Conservation (phyloP, 2,329 filamentous ascomycete genomes). For the Colletotrichum sansevieriae region DNA sequence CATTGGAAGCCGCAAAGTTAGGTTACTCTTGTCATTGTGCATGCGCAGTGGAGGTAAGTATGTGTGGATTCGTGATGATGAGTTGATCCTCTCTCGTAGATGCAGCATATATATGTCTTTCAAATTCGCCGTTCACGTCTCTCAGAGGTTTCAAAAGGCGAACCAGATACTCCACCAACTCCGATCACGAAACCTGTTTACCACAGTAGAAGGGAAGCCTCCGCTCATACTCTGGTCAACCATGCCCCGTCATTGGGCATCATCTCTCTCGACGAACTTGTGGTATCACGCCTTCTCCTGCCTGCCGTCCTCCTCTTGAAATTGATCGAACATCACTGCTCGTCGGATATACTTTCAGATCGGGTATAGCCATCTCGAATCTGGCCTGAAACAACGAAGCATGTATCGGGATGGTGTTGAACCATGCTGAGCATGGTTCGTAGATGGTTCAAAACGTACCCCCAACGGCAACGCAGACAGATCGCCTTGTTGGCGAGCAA, state of each 20-base stretch:
- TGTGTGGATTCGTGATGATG: conserved; percentile 32
- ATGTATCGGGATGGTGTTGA: neutral
- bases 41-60: conserved; percentile 4
- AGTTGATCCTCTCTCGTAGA: conserved; percentile 18
- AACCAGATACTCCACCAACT: conserved; percentile 31
- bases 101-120: conserved; percentile 21
- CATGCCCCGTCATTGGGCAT: conserved; percentile 35
- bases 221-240: conserved; percentile 8
- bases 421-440: no score
- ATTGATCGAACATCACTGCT: neutral
- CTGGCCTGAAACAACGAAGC: neutral
- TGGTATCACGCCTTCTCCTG: neutral
- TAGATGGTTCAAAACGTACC: no score
- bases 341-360: neutral
- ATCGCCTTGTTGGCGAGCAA: neutral
- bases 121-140: conserved; percentile 28
- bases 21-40: neutral
- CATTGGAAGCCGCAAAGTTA: neutral
- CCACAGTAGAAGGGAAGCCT: neutral
- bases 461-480: neutral
- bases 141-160: conserved; percentile 8
- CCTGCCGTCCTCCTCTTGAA: neutral
- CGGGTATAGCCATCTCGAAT: conserved; percentile 1
- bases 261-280: conserved; percentile 13
- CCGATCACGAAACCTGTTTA: conserved; percentile 17